phyloP scores from a whole-genome alignment of 192 early-diverging fungal species.

The Backusella sp. region DNA sequence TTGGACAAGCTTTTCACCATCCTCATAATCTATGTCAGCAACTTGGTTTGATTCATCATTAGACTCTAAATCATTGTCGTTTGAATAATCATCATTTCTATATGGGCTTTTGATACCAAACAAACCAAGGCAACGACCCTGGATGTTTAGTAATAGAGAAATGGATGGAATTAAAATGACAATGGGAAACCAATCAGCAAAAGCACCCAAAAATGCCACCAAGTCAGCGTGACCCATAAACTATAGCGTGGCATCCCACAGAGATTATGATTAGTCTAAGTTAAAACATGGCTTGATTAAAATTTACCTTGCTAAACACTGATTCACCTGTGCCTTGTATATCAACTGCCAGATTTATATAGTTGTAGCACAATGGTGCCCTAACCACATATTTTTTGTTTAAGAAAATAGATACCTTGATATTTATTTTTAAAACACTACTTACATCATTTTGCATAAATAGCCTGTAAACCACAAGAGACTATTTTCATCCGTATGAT shows the following conservation, averaged over 20 bases:
- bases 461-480: constrained; percentile 93
- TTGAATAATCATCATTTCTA: constrained; percentile 33
- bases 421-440: constrained; percentile 12
- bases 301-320: constrained; percentile 48
- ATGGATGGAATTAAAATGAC: constrained; percentile 77
- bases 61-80: constrained; percentile 33
- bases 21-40: constrained; percentile 29
- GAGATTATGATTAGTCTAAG: background rate
- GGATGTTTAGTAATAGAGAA: constrained; percentile 78
- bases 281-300: background rate
- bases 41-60: background rate
- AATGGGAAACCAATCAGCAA: constrained; percentile 87
- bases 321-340: constrained; percentile 36
- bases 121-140: constrained; percentile 74
- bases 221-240: constrained; percentile 84
- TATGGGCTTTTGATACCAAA: constrained; percentile 48
- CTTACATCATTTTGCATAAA: constrained; percentile 76
- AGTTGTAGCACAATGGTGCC: constrained; percentile 92
- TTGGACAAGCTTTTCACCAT: constrained; percentile 31
- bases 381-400: constrained; percentile 36
- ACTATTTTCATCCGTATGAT: constrained; percentile 90
- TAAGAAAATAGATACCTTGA: constrained; percentile 12
- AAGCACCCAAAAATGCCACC: constrained; percentile 87
- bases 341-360: constrained; percentile 69
- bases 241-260: constrained; percentile 19